phyloP scores from a whole-genome alignment of 139 green algal genomes.

The Coccomyxa sp. region DNA sequence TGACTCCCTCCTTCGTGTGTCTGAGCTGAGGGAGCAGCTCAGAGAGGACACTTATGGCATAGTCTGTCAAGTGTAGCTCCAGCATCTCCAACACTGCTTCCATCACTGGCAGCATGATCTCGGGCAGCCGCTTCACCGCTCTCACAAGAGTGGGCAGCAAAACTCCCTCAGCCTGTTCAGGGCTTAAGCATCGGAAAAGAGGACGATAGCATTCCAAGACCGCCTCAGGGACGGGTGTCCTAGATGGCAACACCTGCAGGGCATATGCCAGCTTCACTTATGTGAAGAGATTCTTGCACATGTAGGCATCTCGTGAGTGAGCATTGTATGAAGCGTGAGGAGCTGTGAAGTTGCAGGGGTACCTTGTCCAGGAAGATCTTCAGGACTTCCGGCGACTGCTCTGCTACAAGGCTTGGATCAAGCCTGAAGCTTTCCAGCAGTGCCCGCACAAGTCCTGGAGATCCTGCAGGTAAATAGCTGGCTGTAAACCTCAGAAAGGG shows the following conservation, averaged over 20 bases:
- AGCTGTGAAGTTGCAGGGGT: no score
- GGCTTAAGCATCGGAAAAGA: slow-evolving; percentile 37
- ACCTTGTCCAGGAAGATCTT: no score
- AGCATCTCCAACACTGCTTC: slow-evolving; percentile 27
- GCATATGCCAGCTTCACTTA: no score
- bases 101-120: slow-evolving; percentile 48
- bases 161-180: slow-evolving; percentile 39
- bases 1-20: slow-evolving; percentile 51
- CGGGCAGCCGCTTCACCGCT: slow-evolving; percentile 65
- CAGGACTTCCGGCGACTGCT: no score
- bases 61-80: slow-evolving; percentile 36
- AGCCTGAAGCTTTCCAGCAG: no score
- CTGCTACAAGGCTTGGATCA: no score
- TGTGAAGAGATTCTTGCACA: no score
- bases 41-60: slow-evolving; percentile 43
- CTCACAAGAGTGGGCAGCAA: slow-evolving; percentile 55
- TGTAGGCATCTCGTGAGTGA: no score
- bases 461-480: slow-evolving; percentile 5
- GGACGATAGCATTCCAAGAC: slow-evolving; percentile 31
- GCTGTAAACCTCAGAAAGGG: no score
- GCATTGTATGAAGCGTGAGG: no score
- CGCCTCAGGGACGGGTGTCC: slow-evolving; percentile 11
- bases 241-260: slow-evolving; percentile 31
- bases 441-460: slow-evolving; percentile 22
- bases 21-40: slow-evolving; percentile 58